phyloP scores from a whole-genome alignment of 805 yeast species.

The Saturnispora mendoncae region DNA sequence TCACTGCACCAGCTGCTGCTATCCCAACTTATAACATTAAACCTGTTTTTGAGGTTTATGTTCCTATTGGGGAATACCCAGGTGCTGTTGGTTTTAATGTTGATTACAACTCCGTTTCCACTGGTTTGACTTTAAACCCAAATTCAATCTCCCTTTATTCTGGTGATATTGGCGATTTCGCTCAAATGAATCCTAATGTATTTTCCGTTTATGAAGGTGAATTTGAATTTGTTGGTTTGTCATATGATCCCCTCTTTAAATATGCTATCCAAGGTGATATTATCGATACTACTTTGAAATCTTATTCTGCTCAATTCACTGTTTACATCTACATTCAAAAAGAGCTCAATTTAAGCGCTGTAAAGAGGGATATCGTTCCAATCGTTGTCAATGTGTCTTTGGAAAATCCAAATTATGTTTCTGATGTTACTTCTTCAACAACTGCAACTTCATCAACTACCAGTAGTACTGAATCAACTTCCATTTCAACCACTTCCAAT shows the following conservation, averaged over 20 bases:
- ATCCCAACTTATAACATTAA: constrained; percentile 9
- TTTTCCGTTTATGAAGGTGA: constrained; percentile 5
- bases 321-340: constrained; percentile 11
- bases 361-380: constrained; percentile 14
- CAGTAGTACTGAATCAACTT: neutral
- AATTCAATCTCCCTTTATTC: constrained; percentile 6
- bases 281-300: neutral
- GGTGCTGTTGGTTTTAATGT: constrained; percentile 10
- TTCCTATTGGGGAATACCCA: constrained; percentile 13
- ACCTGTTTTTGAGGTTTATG: constrained; percentile 15
- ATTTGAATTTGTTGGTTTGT: constrained; percentile 11
- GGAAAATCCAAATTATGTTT: constrained; percentile 5
- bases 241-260: constrained; percentile 14
- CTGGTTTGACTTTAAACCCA: constrained; percentile 1
- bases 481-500: too few species aligned
- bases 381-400: constrained; percentile 12
- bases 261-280: constrained; percentile 7
- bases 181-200: constrained; percentile 8
- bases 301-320: constrained; percentile 6
- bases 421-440: constrained; percentile 1
- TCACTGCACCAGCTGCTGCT: constrained; percentile 12
- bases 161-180: constrained; percentile 13
- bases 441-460: neutral
- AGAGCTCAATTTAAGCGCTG: neutral
- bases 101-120: neutral